These are phyloP conservation scores for Salix brachista DNA, from an alignment of 345 rosid species.

Conservation along the genomic window DNA sequence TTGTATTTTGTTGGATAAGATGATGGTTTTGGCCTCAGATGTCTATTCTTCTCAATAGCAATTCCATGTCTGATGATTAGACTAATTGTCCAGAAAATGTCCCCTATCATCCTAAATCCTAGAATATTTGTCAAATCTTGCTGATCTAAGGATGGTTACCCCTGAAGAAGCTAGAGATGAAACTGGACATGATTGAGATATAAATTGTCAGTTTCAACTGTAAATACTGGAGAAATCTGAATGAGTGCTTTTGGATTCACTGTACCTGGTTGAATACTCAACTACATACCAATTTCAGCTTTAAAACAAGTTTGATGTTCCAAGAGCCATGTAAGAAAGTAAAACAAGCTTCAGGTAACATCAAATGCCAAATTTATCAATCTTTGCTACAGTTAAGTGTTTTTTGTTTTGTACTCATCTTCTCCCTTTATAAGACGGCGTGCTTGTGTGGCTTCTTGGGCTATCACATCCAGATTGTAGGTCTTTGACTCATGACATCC, in stretches of 20 bases:
- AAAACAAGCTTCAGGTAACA: background rate
- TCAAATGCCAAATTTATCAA: background rate
- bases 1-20: background rate
- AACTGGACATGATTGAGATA: background rate
- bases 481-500: constrained; percentile 40
- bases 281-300: background rate
- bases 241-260: background rate
- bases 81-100: background rate
- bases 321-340: background rate
- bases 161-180: background rate
- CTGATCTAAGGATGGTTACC: background rate
- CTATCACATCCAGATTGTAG: constrained; percentile 34
- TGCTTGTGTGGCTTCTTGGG: constrained; percentile 33
- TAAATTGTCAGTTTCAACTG: background rate
- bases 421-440: constrained; percentile 27
- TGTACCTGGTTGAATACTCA: background rate
- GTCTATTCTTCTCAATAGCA: background rate
- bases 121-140: background rate
- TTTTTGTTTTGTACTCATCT: background rate
- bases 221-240: background rate
- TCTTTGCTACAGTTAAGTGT: background rate
- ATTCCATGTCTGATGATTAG: background rate
- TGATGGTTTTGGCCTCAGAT: background rate
- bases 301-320: background rate
- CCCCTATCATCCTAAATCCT: background rate